These are phyloP conservation scores for Pseudogymnoascus sp. DNA, from an alignment of 2,329 filamentous ascomycete genomes.

Conservation along the genomic window DNA sequence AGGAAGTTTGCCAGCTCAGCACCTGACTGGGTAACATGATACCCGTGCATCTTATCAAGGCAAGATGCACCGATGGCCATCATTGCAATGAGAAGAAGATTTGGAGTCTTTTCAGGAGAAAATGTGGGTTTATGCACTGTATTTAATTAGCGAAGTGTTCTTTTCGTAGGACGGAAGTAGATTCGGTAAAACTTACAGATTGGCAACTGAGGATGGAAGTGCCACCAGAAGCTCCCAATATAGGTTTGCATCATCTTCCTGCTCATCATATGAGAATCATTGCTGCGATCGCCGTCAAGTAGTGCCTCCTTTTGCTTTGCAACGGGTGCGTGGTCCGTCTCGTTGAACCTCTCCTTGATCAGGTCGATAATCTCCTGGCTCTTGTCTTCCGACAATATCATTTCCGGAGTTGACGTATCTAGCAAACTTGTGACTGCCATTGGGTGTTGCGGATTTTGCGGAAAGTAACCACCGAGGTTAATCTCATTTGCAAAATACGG, in stretches of 20 bases:
- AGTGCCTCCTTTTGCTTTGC: conserved; percentile 69
- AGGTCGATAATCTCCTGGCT: conserved; percentile 74
- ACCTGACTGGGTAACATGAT: conserved; percentile 64
- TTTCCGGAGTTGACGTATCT: conserved; percentile 71
- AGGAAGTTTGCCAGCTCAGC: conserved; percentile 81
- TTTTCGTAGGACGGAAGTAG: not conserved
- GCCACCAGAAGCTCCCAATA: conserved; percentile 85
- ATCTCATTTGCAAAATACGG: conserved; percentile 42
- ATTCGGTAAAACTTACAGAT: conserved; percentile 40
- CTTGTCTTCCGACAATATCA: conserved; percentile 78
- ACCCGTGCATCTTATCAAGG: conserved; percentile 71
- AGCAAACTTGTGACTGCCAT: conserved; percentile 86
- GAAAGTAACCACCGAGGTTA: conserved; percentile 47
- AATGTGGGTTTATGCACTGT: conserved; percentile 84
- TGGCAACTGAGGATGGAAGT: conserved; percentile 89
- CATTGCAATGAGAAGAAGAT: conserved; percentile 74
- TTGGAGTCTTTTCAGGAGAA: conserved; percentile 75
- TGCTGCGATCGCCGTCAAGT: conserved; percentile 66
- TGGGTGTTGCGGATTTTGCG: conserved; percentile 58
- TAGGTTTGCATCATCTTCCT: conserved; percentile 94
- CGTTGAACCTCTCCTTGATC: conserved; percentile 73
- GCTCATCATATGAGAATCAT: conserved; percentile 61
- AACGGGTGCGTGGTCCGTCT: conserved; percentile 64
- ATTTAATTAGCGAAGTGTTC: not conserved
- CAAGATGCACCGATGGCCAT: conserved; percentile 90